Conservation (phyloP, 176 grass and related monocot species). For the Typha latifolia region DNA sequence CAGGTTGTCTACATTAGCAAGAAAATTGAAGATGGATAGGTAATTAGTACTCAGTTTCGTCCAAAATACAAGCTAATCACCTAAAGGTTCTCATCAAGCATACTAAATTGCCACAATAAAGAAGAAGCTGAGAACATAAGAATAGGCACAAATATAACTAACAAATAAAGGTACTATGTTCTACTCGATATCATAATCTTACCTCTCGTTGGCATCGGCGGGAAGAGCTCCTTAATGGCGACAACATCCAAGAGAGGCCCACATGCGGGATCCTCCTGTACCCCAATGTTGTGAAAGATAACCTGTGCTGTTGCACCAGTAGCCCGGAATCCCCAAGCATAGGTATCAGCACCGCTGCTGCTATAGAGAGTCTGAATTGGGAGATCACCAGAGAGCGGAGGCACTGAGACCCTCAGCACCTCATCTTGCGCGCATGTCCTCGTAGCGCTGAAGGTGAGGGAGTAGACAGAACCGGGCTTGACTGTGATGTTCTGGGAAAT, state of each 20-base stretch:
- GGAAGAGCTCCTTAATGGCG: slow-evolving; percentile 82
- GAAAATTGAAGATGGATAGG: not conserved
- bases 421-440: slow-evolving; percentile 96
- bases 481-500: slow-evolving; percentile 83
- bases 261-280: slow-evolving; percentile 73
- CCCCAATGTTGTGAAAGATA: slow-evolving; percentile 72
- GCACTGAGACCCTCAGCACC: slow-evolving; percentile 26
- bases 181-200: not conserved
- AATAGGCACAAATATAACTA: not conserved
- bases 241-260: slow-evolving; percentile 83
- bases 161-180: not conserved
- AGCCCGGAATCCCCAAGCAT: slow-evolving; percentile 81
- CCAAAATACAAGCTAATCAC: too few species aligned
- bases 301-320: slow-evolving; percentile 36
- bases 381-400: slow-evolving; percentile 64
- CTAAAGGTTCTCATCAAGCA: too few species aligned
- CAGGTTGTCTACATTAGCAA: slow-evolving; percentile 45
- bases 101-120: too few species aligned
- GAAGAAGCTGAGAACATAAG: too few species aligned
- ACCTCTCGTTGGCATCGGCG: slow-evolving; percentile 70
- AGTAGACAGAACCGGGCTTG: slow-evolving; percentile 64
- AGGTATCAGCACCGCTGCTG: slow-evolving; percentile 57
- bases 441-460: slow-evolving; percentile 85
- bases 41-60: too few species aligned
- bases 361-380: slow-evolving; percentile 85